phyloP scores from a whole-genome alignment of 257 asterid species.

The Gardenia jasminoides region DNA sequence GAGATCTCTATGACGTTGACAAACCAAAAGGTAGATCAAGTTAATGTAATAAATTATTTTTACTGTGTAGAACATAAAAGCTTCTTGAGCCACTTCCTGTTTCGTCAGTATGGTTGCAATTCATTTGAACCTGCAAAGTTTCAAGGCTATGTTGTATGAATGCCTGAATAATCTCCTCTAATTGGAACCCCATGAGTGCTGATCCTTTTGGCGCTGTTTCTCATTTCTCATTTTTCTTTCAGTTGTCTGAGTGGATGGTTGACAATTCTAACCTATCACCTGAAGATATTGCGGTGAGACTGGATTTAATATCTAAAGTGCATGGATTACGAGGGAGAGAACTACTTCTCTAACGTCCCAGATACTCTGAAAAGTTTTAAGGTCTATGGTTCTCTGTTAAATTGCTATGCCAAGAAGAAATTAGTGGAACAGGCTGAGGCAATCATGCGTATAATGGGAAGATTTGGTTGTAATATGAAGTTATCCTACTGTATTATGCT shows the following conservation, averaged over 20 bases:
- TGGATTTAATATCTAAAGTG: conserved; percentile 26
- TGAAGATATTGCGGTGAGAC: conserved; percentile 24
- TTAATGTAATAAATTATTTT: not conserved
- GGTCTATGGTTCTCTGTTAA: conserved; percentile 33
- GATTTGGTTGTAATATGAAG: not conserved
- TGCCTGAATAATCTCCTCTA: not conserved
- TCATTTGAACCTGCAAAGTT: not conserved
- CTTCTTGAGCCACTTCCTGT: not conserved
- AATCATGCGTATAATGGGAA: conserved; percentile 26
- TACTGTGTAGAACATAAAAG: not conserved
- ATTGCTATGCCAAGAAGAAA: conserved; percentile 24
- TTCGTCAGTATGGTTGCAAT: not conserved
- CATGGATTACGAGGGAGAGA: conserved; percentile 33
- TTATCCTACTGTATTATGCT: conserved; percentile 23
- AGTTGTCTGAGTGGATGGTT: conserved; percentile 29
- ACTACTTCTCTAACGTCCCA: conserved; percentile 21
- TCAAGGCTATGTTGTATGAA: not conserved
- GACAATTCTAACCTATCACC: conserved; percentile 14
- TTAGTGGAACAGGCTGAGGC: conserved; percentile 28
- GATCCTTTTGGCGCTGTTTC: not conserved
- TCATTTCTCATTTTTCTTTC: not conserved
- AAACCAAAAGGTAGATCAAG: not conserved
- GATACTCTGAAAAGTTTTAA: conserved; percentile 8
- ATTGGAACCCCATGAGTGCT: not conserved
- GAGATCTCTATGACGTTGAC: not conserved